Evolutionary conservation across 768 basidiomycete species (phyloP).

Genomic region (Solioccasus polychromus): DNA sequence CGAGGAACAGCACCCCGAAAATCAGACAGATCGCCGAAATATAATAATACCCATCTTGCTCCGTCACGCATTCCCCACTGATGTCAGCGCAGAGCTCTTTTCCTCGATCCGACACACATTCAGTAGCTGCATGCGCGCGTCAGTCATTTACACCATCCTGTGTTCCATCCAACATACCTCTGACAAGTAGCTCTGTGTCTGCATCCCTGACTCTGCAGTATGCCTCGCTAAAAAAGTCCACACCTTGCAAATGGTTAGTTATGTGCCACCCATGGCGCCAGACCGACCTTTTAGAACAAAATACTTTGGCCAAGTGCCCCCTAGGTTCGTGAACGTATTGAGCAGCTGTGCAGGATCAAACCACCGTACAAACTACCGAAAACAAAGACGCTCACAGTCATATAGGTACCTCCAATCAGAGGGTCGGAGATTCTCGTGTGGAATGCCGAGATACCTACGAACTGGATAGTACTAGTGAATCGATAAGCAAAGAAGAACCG

Average conservation of each 20-base stretch:
- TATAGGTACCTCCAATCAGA: slow-evolving; percentile 96
- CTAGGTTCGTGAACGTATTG: slow-evolving; percentile 94
- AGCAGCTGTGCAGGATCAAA: slow-evolving; percentile 55
- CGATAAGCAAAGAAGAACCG: slow-evolving; percentile 2
- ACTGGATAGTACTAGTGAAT: slow-evolving; percentile 83
- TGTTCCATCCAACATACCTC: slow-evolving; percentile 41
- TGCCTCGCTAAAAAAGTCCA: slow-evolving; percentile 85
- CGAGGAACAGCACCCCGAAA: slow-evolving; percentile 70
- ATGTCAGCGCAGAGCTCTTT: slow-evolving; percentile 72
- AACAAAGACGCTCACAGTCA: slow-evolving; percentile 70
- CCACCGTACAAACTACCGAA: slow-evolving; percentile 1
- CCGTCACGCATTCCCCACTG: slow-evolving; percentile 77
- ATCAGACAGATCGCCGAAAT: slow-evolving; percentile 76
- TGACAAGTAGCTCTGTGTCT: slow-evolving; percentile 46
- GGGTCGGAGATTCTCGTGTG: slow-evolving; percentile 97
- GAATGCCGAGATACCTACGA: slow-evolving; percentile 98
- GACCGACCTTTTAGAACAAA: slow-evolving; percentile 84
- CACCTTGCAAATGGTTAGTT: slow-evolving; percentile 45
- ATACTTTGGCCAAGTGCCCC: slow-evolving; percentile 97
- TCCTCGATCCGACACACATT: slow-evolving; percentile 93
- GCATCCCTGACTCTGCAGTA: slow-evolving; percentile 72
- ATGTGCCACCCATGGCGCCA: not conserved
- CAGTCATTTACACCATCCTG: slow-evolving; percentile 7
- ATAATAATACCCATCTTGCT: slow-evolving; percentile 90
- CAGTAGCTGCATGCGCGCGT: slow-evolving; percentile 57